Percentiles rank a stretch among this genome's conserved stretches.
phyloP scores from a whole-genome alignment of 306 rosid species.

The Pterocarpus macrocarpus region DNA sequence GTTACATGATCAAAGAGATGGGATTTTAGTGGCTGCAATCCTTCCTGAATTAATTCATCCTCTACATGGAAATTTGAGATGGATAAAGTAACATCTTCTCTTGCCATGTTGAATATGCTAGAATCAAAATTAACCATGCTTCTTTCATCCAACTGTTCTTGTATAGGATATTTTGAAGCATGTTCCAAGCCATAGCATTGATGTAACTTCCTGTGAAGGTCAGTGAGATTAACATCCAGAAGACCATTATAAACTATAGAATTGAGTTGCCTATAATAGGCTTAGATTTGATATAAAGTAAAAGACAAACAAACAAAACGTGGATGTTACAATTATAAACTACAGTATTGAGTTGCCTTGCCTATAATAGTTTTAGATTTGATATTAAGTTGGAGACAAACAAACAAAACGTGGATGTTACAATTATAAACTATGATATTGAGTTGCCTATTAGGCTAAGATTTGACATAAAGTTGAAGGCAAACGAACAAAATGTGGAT shows the following conservation, averaged over 20 bases:
- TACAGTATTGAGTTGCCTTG: not conserved
- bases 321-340: not conserved
- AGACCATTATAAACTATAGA: slow-evolving; percentile 22
- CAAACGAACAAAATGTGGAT: slow-evolving; percentile 23
- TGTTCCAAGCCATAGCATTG: slow-evolving; percentile 47
- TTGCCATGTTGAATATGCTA: slow-evolving; percentile 48
- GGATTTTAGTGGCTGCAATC: slow-evolving; percentile 47
- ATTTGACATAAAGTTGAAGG: slow-evolving; percentile 33
- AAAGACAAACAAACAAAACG: slow-evolving; percentile 22
- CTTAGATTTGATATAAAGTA: slow-evolving; percentile 15
- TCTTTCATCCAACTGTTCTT: slow-evolving; percentile 45
- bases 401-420: slow-evolving; percentile 11
- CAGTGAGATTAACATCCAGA: slow-evolving; percentile 43
- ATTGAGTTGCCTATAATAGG: slow-evolving; percentile 10
- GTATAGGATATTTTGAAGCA: slow-evolving; percentile 42
- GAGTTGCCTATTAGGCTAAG: not conserved
- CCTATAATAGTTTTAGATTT: too few relatives aligned
- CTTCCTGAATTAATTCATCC: slow-evolving; percentile 54
- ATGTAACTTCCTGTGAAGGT: slow-evolving; percentile 60
- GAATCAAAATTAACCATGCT: slow-evolving; percentile 46
- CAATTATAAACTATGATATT: not conserved
- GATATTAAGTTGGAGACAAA: slow-evolving; percentile 18
- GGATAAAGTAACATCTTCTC: slow-evolving; percentile 47
- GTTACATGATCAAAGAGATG: slow-evolving; percentile 53
- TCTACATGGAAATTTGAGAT: slow-evolving; percentile 51